Conservation (phyloP, 805 yeast genomes). For the Cyberlindnera euphorbiae region DNA sequence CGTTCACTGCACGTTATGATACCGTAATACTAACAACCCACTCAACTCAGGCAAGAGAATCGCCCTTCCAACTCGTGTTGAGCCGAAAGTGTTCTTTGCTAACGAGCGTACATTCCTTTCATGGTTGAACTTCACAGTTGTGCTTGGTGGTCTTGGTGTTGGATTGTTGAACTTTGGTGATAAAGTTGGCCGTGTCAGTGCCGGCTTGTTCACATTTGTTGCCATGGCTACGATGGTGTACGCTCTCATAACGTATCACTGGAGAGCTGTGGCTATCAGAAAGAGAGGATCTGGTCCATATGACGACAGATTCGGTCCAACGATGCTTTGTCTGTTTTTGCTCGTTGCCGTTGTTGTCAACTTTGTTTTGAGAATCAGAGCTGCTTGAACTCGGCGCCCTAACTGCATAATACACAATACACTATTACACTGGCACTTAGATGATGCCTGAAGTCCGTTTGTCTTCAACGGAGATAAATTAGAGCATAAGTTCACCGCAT, state of each 20-base stretch:
- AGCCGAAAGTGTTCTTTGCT: slow-evolving; percentile 98
- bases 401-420: too few relatives aligned
- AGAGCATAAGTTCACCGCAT: too few relatives aligned
- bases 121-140: slow-evolving; percentile 98
- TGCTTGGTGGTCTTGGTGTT: slow-evolving; percentile 92
- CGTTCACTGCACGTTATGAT: too few relatives aligned
- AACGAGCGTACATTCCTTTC: slow-evolving; percentile 97
- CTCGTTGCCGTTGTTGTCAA: slow-evolving; percentile 91
- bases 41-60: slow-evolving; percentile 65
- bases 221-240: slow-evolving; percentile 98
- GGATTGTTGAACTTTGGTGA: slow-evolving; percentile 97
- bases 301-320: slow-evolving; percentile 98
- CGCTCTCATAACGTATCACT: slow-evolving; percentile 93
- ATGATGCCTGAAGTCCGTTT: too few relatives aligned
- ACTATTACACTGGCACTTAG: too few relatives aligned
- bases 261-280: slow-evolving; percentile 99
- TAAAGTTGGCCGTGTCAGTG: slow-evolving; percentile 83
- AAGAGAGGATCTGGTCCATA: slow-evolving; percentile 98
- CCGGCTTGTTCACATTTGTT: slow-evolving; percentile 89
- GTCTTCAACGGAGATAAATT: too few relatives aligned
- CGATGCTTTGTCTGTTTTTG: slow-evolving; percentile 91
- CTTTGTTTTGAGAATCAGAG: slow-evolving; percentile 63
- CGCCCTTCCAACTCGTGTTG: slow-evolving; percentile 96
- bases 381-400: too few relatives aligned
- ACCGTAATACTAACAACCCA: slow-evolving; percentile 5